Evolutionary conservation across 2,329 filamentous ascomycete genomes (phyloP).

Genomic region (Podosphaera leucotricha): DNA sequence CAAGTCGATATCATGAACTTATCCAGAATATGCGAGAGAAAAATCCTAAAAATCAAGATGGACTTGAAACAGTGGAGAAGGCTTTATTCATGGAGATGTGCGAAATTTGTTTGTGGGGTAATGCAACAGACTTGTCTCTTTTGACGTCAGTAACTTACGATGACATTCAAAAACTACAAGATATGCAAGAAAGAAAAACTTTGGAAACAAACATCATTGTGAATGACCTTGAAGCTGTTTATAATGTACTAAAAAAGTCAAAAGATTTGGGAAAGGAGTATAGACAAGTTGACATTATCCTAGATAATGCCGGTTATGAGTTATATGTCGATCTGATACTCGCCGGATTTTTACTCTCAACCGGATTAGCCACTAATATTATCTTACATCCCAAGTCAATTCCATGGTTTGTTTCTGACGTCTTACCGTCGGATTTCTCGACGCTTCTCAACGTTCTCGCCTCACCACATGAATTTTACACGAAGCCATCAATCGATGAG

Average conservation of each 20-base stretch:
- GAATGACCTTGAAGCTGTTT: slow-evolving; percentile 60
- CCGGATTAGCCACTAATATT: slow-evolving; percentile 64
- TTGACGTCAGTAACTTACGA: slow-evolving; percentile 79
- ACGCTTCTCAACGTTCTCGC: slow-evolving; percentile 64
- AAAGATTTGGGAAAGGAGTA: slow-evolving; percentile 39
- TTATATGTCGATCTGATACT: slow-evolving; percentile 86
- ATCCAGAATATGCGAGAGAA: slow-evolving; percentile 38
- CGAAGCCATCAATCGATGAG: slow-evolving; percentile 46
- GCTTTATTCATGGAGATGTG: slow-evolving; percentile 78
- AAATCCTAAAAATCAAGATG: slow-evolving; percentile 9
- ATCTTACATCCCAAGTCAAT: slow-evolving; percentile 86
- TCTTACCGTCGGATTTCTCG: slow-evolving; percentile 63
- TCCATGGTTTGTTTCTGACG: slow-evolving; percentile 96
- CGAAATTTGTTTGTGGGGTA: slow-evolving; percentile 93
- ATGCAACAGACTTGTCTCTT: slow-evolving; percentile 82
- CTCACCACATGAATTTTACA: slow-evolving; percentile 57
- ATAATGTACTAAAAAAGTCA: slow-evolving; percentile 40
- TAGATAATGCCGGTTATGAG: slow-evolving; percentile 95
- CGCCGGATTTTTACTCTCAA: slow-evolving; percentile 67
- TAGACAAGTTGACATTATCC: slow-evolving; percentile 72
- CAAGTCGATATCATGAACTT: slow-evolving; percentile 53
- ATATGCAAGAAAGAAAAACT: slow-evolving; percentile 60
- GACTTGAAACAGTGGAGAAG: slow-evolving; percentile 39
- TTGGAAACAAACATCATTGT: slow-evolving; percentile 80
- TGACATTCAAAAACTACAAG: slow-evolving; percentile 91